Conservation (phyloP, 768 basidiomycete species). For the Podaxis mareebaensis region DNA sequence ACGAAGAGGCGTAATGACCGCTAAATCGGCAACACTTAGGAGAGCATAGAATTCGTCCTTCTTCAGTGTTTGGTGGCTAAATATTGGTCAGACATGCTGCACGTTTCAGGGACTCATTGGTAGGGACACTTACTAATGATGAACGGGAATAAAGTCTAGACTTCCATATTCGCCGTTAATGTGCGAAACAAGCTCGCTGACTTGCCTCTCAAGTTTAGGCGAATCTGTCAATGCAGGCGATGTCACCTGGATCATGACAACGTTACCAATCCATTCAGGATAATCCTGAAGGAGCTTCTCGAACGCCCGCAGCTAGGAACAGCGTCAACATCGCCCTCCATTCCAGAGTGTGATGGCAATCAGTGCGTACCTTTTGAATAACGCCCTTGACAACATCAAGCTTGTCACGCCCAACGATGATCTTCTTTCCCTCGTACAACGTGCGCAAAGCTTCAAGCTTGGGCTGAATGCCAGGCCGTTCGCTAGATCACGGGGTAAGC, state of each 20-base stretch:
- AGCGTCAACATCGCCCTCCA: conserved; percentile 2
- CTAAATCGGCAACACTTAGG: conserved; percentile 89
- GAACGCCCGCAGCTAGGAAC: conserved; percentile 82
- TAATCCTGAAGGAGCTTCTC: conserved; percentile 92
- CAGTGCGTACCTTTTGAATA: conserved; percentile 76
- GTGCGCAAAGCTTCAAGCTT: conserved; percentile 82
- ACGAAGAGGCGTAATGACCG: conserved; percentile 90
- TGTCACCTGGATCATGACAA: conserved; percentile 89
- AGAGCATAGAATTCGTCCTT: conserved; percentile 98
- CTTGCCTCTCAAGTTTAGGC: conserved; percentile 89
- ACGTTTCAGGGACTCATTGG: no score
- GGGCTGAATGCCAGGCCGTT: conserved; percentile 82
- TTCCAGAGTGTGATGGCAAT: not conserved
- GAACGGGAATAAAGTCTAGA: conserved; percentile 93
- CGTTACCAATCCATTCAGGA: conserved; percentile 94
- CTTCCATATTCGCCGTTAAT: conserved; percentile 96
- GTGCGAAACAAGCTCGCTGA: conserved; percentile 90
- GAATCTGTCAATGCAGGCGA: conserved; percentile 91
- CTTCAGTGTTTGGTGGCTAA: conserved; percentile 95
- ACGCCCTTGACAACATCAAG: conserved; percentile 98
- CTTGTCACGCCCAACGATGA: conserved; percentile 97
- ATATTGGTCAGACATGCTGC: not conserved
- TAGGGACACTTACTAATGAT: conserved; percentile 80
- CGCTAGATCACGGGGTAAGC: conserved; percentile 32
- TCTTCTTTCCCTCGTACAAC: conserved; percentile 95